Evolutionary conservation across 176 grass and related monocot genomes (phyloP), one percentile per base, ranked within the genome.

Genomic region (Dendrocalamus sinicus): DNA sequence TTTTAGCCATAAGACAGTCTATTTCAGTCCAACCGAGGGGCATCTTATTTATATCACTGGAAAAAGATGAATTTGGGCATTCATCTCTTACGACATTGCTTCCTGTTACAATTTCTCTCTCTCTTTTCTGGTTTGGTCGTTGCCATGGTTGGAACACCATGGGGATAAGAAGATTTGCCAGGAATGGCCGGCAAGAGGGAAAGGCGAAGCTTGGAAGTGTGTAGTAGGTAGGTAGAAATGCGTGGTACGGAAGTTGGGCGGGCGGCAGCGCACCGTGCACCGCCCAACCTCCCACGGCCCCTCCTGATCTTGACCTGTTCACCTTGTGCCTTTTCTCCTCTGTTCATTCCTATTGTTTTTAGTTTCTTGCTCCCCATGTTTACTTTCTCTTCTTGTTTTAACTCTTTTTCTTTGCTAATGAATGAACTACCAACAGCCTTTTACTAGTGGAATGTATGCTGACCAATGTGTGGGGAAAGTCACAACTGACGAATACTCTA

Each of bases 271-370:
- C 57, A 11, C 55, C 20, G 48, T 81, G 85, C 85, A 37, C 85
- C 68, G 45, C 68, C 77, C 85, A 81, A 55, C 45, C 35, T 87
- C 46, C 68, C 23, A 50, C 77, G 47, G 59, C 70, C 77, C 67
- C 67, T 50, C 50, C 15, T 20, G 17, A 4, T 41, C 22, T 23
- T 54, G 50, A 16, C 48, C 17, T 4, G 20, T 82, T 86, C 9
- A 10, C 2, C 26, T 17, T 10, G 15, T 12, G 24, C 9, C 14
- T 11, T 7, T 1, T 54, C 16, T 74, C 0, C 6, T 46, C 14
- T 4, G 13, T 9, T 74, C 24, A 7, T 23, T 48, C 41, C 12
- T 24, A 4, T 5, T 1, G 8, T 59, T 9, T 54, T 12, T 2
- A 14, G 10, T 26, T 72, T 72, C 9, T n/a, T 48, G 37, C 66